Base-by-base conservation (phyloP, 257 asterid species). In the Lithospermum erythrorhizon region DNA sequence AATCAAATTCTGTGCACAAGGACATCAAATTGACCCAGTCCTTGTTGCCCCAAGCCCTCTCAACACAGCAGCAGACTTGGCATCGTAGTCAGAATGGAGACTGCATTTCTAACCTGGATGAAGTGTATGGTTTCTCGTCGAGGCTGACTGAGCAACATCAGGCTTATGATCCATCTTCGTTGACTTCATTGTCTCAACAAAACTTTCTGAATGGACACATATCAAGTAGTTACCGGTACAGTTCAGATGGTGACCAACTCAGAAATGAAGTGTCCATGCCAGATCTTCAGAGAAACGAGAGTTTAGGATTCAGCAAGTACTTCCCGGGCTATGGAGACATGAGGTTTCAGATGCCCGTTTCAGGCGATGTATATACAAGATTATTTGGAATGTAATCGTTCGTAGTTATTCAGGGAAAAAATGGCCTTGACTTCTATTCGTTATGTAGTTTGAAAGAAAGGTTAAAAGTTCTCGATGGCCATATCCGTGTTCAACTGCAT, bases 361-460 rank as follows among this genome's bases (percentile, higher is more conserved):
- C 91, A 18, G 81, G 90, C 2, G 95, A 89, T 72, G 77, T 79
- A 76, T 83, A 79, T 81, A 72, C 73, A 68, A 78, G 81, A 76
- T 81, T 82, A 53, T 83, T 78, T 64, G 83, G 86, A 67, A 81
- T 76, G 93, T 83, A 79, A 85, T n/a, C n/a, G n/a, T n/a, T n/a
- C n/a, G n/a, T n/a, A n/a, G n/a, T 62, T 58, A 22, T 53, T 19
- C 55, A 27, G 13, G 7, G 53, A 65, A 70, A 67, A 14, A 66
- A 54, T 58, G 30, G 55, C 21, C 22, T 24, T 60, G 53, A 73
- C 78, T 61, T 67, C 13, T 57, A 29, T 5, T 32, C 59, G 27
- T 24, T 24, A 24, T 24, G 27, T 24, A 24, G 27, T 24, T 24
- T 24, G 27, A 24, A 4, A 24, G 27, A 24, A 24, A 24, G 27